phyloP scores from a whole-genome alignment of 2,329 filamentous ascomycete genomes.

The Penicillium aurantiogriseum region DNA sequence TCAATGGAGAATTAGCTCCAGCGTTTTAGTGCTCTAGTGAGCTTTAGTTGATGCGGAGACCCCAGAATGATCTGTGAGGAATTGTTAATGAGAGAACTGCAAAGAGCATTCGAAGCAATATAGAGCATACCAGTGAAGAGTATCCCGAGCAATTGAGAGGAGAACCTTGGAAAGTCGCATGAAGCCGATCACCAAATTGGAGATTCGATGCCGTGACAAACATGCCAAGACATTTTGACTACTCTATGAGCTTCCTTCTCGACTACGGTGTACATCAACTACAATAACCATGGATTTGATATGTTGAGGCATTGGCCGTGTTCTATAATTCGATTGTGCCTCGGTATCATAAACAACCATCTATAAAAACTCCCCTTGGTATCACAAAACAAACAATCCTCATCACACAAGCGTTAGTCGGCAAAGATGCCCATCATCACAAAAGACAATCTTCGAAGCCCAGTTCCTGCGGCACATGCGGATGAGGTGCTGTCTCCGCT shows the following conservation, averaged over 20 bases:
- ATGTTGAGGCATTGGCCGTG: background rate
- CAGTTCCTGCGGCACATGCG: slow-evolving; percentile 3
- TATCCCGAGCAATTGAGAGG: slow-evolving; percentile 6
- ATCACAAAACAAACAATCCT: slow-evolving; percentile 12
- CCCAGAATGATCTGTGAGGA: background rate
- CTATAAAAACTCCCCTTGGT: slow-evolving; percentile 20
- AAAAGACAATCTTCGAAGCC: slow-evolving; percentile 10
- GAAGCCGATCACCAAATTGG: slow-evolving; percentile 16
- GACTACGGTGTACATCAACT: background rate
- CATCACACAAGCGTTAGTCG: background rate
- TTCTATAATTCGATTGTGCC: background rate
- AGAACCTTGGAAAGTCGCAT: slow-evolving; percentile 11
- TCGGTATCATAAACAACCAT: background rate
- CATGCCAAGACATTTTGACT: slow-evolving; percentile 16
- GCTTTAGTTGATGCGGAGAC: background rate
- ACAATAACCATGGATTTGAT: background rate
- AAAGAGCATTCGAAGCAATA: too few relatives aligned
- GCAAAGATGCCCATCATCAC: background rate
- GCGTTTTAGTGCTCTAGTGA: background rate
- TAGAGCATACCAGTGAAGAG: slow-evolving; percentile 5
- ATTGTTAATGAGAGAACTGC: background rate
- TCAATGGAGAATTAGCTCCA: background rate
- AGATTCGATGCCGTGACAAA: slow-evolving; percentile 18
- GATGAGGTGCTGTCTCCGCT: slow-evolving; percentile 3
- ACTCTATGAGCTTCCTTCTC: background rate